Base-by-base conservation (phyloP, 2,329 filamentous ascomycete genomes). In the Neonectria neomacrospora region DNA sequence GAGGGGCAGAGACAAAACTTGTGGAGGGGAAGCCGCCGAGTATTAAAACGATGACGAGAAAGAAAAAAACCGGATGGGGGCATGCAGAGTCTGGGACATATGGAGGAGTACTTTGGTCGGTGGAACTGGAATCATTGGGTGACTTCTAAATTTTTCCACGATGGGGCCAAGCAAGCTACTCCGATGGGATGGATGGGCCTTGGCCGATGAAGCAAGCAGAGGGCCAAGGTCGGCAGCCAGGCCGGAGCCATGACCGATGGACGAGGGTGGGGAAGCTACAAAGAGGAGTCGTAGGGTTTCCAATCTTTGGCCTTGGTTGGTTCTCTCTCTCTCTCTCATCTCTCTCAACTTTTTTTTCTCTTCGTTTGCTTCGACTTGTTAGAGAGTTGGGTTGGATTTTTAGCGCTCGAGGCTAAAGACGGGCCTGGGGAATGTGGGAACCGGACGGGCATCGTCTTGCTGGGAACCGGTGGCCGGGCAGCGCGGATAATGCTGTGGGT, bases 381-480 rank as follows among this genome's bases (percentile, higher is more conserved):
- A 54, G 26, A 52, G 37, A 60, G 64, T 64, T 63, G 67, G 63
- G 66, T 67, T 68, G 60, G 53, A 62, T 52, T 55, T 68, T 55
- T 68, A 65, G 71, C 69, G 71, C 70, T 63, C 3, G 70, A 70
- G 59, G 67, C 71, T 73, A 71, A 69, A 70, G 60, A 60, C 68
- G 67, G 66, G 70, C 58, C 59, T 51, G 58, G 64, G 67, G 64
- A 26, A 51, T 39, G 64, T 55, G 41, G 47, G 28, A 18, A 50
- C 26, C 26, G 26, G 45, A 50, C 45, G 28, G 37, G 37, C 14
- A 14, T 23, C 16, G 34, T 30, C 5, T 34, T 12, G 14, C 23
- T 28, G 44, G 47, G 47, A 50, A 37, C 14, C 14, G 34, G 16
- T 30, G 26, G 45, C 9, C 45, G 23, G 26, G 8, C 16, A 12